A percentile compares a stretch with the other conserved stretches of the same genome.
Conservation (phyloP, 2,329 filamentous ascomycete genomes). For the Dichotomopilus funicola region DNA sequence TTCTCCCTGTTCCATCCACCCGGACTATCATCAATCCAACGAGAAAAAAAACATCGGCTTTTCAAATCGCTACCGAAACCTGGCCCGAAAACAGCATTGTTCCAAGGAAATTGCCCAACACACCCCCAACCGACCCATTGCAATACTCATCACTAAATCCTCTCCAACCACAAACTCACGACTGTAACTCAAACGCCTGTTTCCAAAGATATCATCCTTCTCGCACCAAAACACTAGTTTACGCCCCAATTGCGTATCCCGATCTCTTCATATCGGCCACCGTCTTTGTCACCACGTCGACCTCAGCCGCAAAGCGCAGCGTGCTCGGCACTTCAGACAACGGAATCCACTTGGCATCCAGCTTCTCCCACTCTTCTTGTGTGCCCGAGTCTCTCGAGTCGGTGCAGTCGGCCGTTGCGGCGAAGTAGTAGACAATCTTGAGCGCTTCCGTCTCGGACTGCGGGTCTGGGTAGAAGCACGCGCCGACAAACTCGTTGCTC, state of each 20-base stretch:
- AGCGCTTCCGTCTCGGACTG: constrained; percentile 29
- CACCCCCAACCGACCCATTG: too few species aligned
- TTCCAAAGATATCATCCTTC: neutral
- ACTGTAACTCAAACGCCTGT: too few species aligned
- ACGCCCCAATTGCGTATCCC: constrained; percentile 17
- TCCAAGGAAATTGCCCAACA: too few species aligned
- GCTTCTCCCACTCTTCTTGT: constrained; percentile 29
- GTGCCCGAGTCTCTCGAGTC: constrained; percentile 22
- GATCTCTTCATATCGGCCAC: constrained; percentile 19
- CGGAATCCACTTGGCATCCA: constrained; percentile 23
- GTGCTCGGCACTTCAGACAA: constrained; percentile 18
- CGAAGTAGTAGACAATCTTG: constrained; percentile 38
- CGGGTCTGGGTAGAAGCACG: constrained; percentile 32
- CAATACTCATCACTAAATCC: too few species aligned
- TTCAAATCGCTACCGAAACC: too few species aligned
- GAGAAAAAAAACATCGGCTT: too few species aligned
- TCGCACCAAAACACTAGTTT: neutral
- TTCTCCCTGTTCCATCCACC: too few species aligned
- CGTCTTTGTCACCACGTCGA: constrained; percentile 20
- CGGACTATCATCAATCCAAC: too few species aligned
- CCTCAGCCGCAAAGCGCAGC: constrained; percentile 27
- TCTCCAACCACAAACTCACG: too few species aligned
- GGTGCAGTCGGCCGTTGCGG: constrained; percentile 30
- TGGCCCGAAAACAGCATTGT: too few species aligned
- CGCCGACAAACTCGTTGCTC: constrained; percentile 33